phyloP scores from a whole-genome alignment of 1,139 yeast species.

The Yamadazyma diospyri region DNA sequence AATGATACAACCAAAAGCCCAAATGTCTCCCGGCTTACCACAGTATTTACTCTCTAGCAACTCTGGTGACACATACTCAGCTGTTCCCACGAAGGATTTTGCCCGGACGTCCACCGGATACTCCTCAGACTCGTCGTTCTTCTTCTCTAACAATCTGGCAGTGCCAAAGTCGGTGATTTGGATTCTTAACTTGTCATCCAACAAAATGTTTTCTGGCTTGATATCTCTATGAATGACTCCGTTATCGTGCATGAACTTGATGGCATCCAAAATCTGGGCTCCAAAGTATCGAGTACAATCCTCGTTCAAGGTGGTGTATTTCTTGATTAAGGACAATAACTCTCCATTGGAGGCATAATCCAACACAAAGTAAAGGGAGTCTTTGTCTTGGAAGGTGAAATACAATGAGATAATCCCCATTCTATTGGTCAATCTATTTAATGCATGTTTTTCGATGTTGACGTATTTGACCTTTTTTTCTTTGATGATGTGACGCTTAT shows the following conservation, averaged over 20 bases:
- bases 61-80: constrained; percentile 77
- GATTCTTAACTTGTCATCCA: constrained; percentile 60
- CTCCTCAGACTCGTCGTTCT: constrained; percentile 36
- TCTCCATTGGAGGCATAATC: constrained; percentile 96
- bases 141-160: constrained; percentile 56
- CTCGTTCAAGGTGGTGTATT: constrained; percentile 75
- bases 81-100: constrained; percentile 84
- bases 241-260: constrained; percentile 66
- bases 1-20: constrained; percentile 81
- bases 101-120: constrained; percentile 50
- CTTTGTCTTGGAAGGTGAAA: constrained; percentile 91
- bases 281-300: constrained; percentile 70
- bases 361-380: constrained; percentile 83
- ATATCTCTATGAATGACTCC: constrained; percentile 80
- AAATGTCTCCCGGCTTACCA: constrained; percentile 71
- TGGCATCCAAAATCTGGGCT: constrained; percentile 61
- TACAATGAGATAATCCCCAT: constrained; percentile 79
- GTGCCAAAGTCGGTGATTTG: constrained; percentile 84
- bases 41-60: constrained; percentile 64
- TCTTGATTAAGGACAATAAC: constrained; percentile 71
- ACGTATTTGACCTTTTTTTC: constrained; percentile 96
- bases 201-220: constrained; percentile 71
- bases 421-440: constrained; percentile 72
- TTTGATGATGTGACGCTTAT: constrained; percentile 89
- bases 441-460: constrained; percentile 89